Evolutionary conservation across 2,329 filamentous ascomycete genomes (phyloP).

Genomic region (Nothophaeocryptopus gaeumannii): DNA sequence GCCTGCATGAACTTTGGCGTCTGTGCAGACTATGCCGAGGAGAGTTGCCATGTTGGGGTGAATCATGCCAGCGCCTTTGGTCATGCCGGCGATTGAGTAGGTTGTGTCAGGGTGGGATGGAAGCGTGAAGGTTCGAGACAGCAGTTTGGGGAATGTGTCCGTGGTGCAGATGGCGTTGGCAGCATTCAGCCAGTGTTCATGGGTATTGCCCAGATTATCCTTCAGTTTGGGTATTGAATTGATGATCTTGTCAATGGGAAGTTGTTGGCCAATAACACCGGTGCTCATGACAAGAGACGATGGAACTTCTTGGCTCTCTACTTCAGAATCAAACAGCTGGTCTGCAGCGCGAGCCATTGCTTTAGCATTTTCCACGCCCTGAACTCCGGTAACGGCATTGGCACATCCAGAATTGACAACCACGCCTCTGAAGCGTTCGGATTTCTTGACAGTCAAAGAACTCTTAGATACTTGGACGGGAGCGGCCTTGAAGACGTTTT

Average conservation of each 20-base stretch:
- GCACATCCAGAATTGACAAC: conserved; percentile 95
- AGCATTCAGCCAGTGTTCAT: conserved; percentile 81
- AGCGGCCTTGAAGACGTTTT: conserved; percentile 96
- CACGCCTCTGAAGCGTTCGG: conserved; percentile 72
- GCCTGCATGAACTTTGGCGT: conserved; percentile 70
- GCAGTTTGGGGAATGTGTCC: conserved; percentile 95
- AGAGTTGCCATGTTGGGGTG: conserved; percentile 98
- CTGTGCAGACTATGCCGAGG: conserved; percentile 86
- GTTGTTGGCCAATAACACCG: conserved; percentile 89
- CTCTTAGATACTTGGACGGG: conserved; percentile 81
- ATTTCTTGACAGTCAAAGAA: conserved; percentile 58
- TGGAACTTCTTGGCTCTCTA: conserved; percentile 31
- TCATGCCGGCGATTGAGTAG: conserved; percentile 89
- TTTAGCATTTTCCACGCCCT: conserved; percentile 82
- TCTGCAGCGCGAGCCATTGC: conserved; percentile 81
- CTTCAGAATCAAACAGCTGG: conserved; percentile 48
- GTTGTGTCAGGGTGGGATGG: conserved; percentile 72
- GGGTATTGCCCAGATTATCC: conserved; percentile 66
- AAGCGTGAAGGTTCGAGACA: conserved; percentile 78
- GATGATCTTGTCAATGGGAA: conserved; percentile 89
- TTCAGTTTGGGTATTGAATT: conserved; percentile 75
- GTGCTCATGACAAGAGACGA: conserved; percentile 66
- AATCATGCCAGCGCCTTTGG: conserved; percentile 98
- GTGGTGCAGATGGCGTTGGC: conserved; percentile 96
- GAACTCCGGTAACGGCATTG: conserved; percentile 91